These are phyloP conservation scores for Euphorbia tirucalli DNA, from an alignment of 345 rosid genomes.

Conservation along the genomic window DNA sequence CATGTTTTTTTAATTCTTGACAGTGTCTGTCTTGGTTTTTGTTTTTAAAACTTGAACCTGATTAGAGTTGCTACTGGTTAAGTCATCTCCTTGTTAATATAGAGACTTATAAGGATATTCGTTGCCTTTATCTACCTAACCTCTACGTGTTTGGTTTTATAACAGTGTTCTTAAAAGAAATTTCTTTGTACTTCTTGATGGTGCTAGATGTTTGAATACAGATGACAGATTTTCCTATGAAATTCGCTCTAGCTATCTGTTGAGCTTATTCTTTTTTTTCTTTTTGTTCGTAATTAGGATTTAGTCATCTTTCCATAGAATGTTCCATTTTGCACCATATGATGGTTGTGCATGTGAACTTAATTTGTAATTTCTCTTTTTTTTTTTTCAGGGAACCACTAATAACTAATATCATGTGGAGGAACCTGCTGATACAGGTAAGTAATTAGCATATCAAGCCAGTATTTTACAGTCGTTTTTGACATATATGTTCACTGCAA, in stretches of 20 bases:
- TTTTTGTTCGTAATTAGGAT: too few relatives aligned
- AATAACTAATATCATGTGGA: conserved; percentile 39
- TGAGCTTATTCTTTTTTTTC: too few relatives aligned
- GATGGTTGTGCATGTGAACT: neutral
- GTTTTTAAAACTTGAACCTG: neutral
- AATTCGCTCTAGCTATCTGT: too few relatives aligned
- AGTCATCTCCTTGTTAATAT: too few relatives aligned
- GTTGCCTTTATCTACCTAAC: too few relatives aligned
- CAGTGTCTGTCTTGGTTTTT: neutral
- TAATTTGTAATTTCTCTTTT: neutral
- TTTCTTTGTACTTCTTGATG: neutral
- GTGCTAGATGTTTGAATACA: neutral
- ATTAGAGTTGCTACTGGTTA: too few relatives aligned
- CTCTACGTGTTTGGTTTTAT: neutral
- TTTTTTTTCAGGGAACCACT: conserved; percentile 29
- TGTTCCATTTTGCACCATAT: too few relatives aligned
- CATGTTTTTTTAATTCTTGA: neutral
- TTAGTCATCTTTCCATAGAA: too few relatives aligned
- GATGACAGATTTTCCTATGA: neutral
- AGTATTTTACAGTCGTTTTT: neutral
- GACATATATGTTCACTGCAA: neutral
- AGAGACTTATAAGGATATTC: too few relatives aligned
- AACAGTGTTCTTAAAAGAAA: neutral
- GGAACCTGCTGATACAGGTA: conserved; percentile 35
- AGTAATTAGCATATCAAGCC: neutral